These are phyloP conservation scores for Candida sanyaensis DNA, from an alignment of 1,139 yeast genomes.

Conservation along the genomic window DNA sequence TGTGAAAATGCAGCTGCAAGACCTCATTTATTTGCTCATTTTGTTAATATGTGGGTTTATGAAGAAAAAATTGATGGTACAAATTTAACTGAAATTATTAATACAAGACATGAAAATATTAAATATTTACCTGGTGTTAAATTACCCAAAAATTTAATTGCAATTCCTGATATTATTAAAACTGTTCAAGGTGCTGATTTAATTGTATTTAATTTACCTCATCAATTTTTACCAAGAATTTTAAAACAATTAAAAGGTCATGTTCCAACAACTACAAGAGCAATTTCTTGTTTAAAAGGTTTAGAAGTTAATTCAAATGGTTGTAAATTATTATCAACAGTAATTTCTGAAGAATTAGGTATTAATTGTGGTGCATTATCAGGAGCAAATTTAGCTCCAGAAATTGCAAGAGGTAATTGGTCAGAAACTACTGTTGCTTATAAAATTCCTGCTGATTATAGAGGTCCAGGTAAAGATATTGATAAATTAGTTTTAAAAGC, in stretches of 20 bases:
- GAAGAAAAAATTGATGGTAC: slow-evolving; percentile 45
- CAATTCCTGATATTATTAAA: slow-evolving; percentile 40
- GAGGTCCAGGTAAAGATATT: slow-evolving; percentile 45
- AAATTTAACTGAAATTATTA: slow-evolving; percentile 47
- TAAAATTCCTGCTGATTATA: slow-evolving; percentile 38
- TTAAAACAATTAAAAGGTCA: slow-evolving; percentile 42
- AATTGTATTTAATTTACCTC: slow-evolving; percentile 50
- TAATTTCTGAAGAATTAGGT: slow-evolving; percentile 46
- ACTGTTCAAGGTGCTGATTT: slow-evolving; percentile 47
- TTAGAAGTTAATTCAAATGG: slow-evolving; percentile 48
- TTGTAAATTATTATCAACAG: slow-evolving; percentile 45
- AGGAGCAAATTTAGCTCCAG: slow-evolving; percentile 52
- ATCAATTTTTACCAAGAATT: slow-evolving; percentile 45
- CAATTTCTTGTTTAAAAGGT: slow-evolving; percentile 51
- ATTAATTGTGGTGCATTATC: slow-evolving; percentile 48
- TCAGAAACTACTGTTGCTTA: slow-evolving; percentile 54
- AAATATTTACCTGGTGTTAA: slow-evolving; percentile 47
- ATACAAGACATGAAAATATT: slow-evolving; percentile 46
- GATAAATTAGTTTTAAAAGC: slow-evolving; percentile 42
- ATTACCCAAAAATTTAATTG: slow-evolving; percentile 45
- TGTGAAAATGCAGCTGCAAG: slow-evolving; percentile 46
- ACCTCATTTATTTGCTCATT: slow-evolving; percentile 39
- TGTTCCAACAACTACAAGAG: slow-evolving; percentile 40
- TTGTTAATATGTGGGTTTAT: slow-evolving; percentile 51
- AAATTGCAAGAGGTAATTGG: slow-evolving; percentile 50